These are phyloP conservation scores for Taphrina wiesneri DNA, from an alignment of 1,139 yeast species.

Conservation along the genomic window DNA sequence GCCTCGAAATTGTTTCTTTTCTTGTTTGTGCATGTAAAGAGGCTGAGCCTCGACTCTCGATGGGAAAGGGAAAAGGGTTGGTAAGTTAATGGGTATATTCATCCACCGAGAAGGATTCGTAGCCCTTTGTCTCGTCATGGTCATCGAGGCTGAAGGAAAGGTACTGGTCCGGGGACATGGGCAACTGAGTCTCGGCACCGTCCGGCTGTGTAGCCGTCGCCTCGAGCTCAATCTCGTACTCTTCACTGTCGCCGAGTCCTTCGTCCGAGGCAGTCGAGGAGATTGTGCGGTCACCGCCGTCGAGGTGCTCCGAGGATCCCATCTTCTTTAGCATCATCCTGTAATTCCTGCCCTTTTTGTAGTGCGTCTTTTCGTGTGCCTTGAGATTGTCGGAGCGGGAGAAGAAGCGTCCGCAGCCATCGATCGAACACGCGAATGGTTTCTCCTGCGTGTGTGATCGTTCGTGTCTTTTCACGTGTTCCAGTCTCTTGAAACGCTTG, in stretches of 20 bases:
- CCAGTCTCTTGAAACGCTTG: constrained; percentile 44
- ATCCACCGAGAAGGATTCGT: neutral
- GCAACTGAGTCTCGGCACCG: neutral
- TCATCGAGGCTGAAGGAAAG: constrained; percentile 8
- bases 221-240: constrained; percentile 5
- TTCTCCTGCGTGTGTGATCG: constrained; percentile 90
- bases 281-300: neutral
- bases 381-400: constrained; percentile 92
- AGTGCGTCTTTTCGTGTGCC: constrained; percentile 85
- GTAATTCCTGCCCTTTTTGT: constrained; percentile 27
- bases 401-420: constrained; percentile 79
- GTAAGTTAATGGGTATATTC: constrained; percentile 6
- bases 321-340: constrained; percentile 23
- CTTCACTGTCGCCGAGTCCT: constrained; percentile 19
- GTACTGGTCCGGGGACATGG: constrained; percentile 13
- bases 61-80: neutral
- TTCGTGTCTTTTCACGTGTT: constrained; percentile 68
- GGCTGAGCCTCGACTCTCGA: too few species aligned
- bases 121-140: neutral
- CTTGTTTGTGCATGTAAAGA: neutral
- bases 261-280: constrained; percentile 7
- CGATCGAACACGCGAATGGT: constrained; percentile 78
- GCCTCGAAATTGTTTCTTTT: neutral
- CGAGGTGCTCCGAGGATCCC: constrained; percentile 10
- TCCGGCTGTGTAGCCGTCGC: constrained; percentile 2